Base-by-base conservation (phyloP, 2,329 filamentous ascomycete genomes). In the Blastomyces parvus region DNA sequence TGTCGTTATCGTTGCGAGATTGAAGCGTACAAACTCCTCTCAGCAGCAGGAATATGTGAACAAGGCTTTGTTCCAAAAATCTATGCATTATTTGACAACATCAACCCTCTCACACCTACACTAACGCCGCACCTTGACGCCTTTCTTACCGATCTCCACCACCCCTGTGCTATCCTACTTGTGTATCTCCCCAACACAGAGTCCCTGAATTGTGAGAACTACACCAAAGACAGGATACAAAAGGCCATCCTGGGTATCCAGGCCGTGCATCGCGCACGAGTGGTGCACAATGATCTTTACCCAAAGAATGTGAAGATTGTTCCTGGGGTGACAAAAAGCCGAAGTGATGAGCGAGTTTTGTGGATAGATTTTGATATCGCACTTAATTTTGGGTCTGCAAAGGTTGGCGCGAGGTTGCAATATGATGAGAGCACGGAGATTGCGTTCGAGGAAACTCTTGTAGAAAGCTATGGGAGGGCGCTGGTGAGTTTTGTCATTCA, bases 291-390 rank as follows among this genome's bases (percentile, higher is more conserved):
- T 46, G 42, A 46, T n/a, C 19, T 17, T 46, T 46, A 22, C 19
- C 19, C 42, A 46, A 46, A 46, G 42, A 46, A 46, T 46, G 19
- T 62, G 2, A 36, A 62, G 40, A 64, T 64, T 46, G 55, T 64
- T 38, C 64, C 63, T 48, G 63, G 63, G 19, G 42, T 61, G n/a
- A 22, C 63, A 38, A 50, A 25, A 36, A 62, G 53, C 33, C 50
- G 42, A 62, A 50, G 53, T 38, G 61, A 58, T 58, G 63, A 61
- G 48, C 53, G 63, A 42, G 61, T 65, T 63, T n/a, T 65, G 19
- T 65, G 63, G 63, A 50, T 65, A 33, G 63, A 65, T 65, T 65
- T 62, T 56, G 38, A 42, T 42, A 42, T 42, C 13, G 38, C 38
- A 17, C 11, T 42, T 42, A 33, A 33, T 33, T 33, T 46, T 27